Base-by-base conservation (phyloP, 768 basidiomycete genomes). In the Kwoniella dendrophila region DNA sequence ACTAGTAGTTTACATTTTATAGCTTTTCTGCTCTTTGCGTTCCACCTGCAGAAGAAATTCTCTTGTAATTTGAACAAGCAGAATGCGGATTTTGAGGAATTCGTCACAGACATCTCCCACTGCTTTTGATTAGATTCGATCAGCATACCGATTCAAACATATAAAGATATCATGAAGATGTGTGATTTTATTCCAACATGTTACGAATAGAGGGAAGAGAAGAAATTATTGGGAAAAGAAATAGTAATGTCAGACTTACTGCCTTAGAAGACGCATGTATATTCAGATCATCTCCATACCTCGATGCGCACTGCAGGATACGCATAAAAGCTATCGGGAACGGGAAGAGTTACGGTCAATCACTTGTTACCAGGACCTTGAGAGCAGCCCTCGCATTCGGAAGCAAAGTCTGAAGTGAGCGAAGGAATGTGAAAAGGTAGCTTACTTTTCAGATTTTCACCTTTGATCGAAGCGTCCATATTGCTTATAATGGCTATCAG, bases 81-180 rank as follows among this genome's bases (percentile, higher is more conserved):
- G 49, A 74, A 79, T 1, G 78, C 78, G 3, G 72, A 72, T 49
- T 73, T 74, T 0, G 69, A 63, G 30, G 66, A 68, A 57, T 79
- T 79, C 50, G 72, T 73, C 18, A 73, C 74, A 6, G 78, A 72
- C 16, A 79, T 30, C 45, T 76, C 72, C 63, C 76, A 74, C 77
- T 78, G 33, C 7, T n/a, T n/a, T n/a, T n/a, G n/a, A n/a, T n/a
- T n/a, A n/a, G n/a, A n/a, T n/a, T n/a, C n/a, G n/a, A n/a, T n/a
- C n/a, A n/a, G n/a, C n/a, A n/a, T n/a, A n/a, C n/a, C n/a, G n/a
- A n/a, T n/a, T n/a, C n/a, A n/a, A 49, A 3, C 41, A 43, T 20
- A 34, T 29, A 8, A 4, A 54, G 11, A 12, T 36, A 12, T n/a
- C n/a, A n/a, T n/a, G n/a, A n/a, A n/a, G n/a, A n/a, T n/a, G n/a